Evolutionary conservation across 768 basidiomycete genomes (phyloP).

Genomic region (Dictyophora rubrovolvata): DNA sequence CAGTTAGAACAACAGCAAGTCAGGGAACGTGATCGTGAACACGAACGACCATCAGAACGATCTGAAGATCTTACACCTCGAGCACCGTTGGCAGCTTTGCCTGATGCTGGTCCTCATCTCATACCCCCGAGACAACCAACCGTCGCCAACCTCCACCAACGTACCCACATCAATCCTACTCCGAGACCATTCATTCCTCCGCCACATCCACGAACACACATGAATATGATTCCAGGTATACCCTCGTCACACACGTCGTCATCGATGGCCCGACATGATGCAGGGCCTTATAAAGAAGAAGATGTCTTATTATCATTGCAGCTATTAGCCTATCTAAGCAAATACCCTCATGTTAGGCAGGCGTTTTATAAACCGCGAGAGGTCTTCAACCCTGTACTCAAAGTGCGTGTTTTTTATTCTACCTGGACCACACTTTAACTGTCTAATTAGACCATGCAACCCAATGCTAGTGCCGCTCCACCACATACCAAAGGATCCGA

Average conservation of each 20-base stretch:
- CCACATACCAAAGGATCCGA: not conserved
- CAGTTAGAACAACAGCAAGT: conserved; percentile 10
- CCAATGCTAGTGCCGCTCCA: not conserved
- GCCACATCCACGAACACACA: not conserved
- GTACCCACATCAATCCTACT: not conserved
- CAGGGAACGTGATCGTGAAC: not conserved
- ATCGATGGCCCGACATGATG: conserved; percentile 15
- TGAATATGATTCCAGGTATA: not conserved
- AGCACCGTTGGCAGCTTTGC: not conserved
- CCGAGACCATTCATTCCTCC: not conserved
- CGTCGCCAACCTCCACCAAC: not conserved
- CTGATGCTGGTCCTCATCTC: not conserved
- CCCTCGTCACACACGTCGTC: not conserved
- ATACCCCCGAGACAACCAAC: not conserved
- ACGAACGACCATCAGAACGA: conserved; percentile 1
- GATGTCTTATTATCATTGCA: conserved; percentile 87
- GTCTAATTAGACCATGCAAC: not conserved
- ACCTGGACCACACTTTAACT: not conserved
- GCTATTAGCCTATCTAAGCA: conserved; percentile 90
- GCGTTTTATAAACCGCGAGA: conserved; percentile 84
- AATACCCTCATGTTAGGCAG: conserved; percentile 94
- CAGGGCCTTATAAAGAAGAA: conserved; percentile 83
- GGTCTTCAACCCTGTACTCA: conserved; percentile 69
- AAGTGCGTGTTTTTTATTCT: not conserved
- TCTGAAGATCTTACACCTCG: not conserved